Base-by-base conservation (phyloP, 495 filamentous ascomycete genomes). In the Neurospora sp. region DNA sequence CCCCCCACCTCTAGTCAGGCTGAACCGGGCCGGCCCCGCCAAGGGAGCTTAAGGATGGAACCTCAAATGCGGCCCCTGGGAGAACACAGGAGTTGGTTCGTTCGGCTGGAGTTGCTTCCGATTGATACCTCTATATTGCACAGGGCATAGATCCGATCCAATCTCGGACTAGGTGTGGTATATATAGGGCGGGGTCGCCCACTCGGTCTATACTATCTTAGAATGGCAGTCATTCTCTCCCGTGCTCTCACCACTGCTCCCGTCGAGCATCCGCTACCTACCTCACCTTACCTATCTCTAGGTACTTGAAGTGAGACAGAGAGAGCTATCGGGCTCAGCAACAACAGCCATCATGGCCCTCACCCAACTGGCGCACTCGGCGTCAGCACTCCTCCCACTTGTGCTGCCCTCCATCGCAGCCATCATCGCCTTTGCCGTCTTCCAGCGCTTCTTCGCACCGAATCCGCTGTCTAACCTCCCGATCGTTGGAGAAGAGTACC, bases 401-500 rank as follows among this genome's bases (percentile, higher is more conserved):
- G 20, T 83, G 23, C 71, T 80, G 3, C 66, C 78, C 2, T 78
- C 78, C 9, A 23, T 79, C 18, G 74, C 69, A 3, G 77, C 76
- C 31, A 62, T 79, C 7, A 11, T 81, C 7, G 75, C 70, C 12
- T 72, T 78, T 0, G 66, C 80, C 12, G 69, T 82, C 38, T 9
- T 79, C 39, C 80, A 78, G 16, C 72, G 54, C 27, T 35, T 82
- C 8, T 20, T 81, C 11, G 42, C 70, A 4, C 4, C 39, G 18
- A 72, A 70, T 10, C 70, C 75, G 5, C 44, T 76, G 16, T 69
- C 75, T 1, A 74, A 74, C 1, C 18, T 83, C 23, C 82, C 83
- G 7, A 69, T 81, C 0, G 76, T 80, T 0, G 79, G 81, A 7
- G 54, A 70, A 12, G 80, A 82, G 9, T 73, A 79, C n/a, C 80